Base-by-base conservation (phyloP, 768 basidiomycete genomes). In the Phylloporus rhodoxanthus region DNA sequence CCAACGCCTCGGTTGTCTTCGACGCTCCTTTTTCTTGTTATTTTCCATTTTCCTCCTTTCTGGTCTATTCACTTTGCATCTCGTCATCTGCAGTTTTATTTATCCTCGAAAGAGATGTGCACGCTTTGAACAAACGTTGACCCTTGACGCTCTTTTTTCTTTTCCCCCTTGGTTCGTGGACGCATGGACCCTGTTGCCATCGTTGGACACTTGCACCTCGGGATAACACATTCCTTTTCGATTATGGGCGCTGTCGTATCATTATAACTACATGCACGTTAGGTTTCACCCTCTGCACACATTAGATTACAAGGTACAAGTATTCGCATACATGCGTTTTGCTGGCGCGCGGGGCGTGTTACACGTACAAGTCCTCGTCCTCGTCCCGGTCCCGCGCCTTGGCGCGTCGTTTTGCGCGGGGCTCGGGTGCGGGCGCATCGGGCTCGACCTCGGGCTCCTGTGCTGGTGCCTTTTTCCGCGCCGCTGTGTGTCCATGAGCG, bases 391-490 rank as follows among this genome's bases (percentile, higher is more conserved):
- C 43, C 13, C 39, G 52, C n/a, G 37, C 14, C 6, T 33, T 50
- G 0, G 50, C 47, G 5, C 53, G 54, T 36, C 56, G 53, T 50
- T 48, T 48, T 9, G 52, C 34, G 8, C 47, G 49, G 2, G 45
- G 3, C 28, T 58, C 51, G 8, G 34, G n/a, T 2, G 29, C n/a
- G 8, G 5, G 38, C 13, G 13, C 28, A 30, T 52, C 56, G 5
- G 48, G 33, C 6, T 54, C 62, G 0, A 49, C n/a, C 5, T 57
- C 57, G 8, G 47, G 45, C n/a, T 66, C 66, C 19, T 40, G 49
- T n/a, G 37, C n/a, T 4, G 50, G 60, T 2, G 1, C 21, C 44
- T 67, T 70, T 51, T 67, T 70, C 23, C 69, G 69, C 1, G 57
- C 48, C 8, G 68, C 70, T 58, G 43, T 44, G 25, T 3, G 13